A percentile compares a stretch with the other conserved stretches of the same genome.
phyloP scores from a whole-genome alignment of 1,284 basidiomycete genomes.

The Gomphus bonarii region DNA sequence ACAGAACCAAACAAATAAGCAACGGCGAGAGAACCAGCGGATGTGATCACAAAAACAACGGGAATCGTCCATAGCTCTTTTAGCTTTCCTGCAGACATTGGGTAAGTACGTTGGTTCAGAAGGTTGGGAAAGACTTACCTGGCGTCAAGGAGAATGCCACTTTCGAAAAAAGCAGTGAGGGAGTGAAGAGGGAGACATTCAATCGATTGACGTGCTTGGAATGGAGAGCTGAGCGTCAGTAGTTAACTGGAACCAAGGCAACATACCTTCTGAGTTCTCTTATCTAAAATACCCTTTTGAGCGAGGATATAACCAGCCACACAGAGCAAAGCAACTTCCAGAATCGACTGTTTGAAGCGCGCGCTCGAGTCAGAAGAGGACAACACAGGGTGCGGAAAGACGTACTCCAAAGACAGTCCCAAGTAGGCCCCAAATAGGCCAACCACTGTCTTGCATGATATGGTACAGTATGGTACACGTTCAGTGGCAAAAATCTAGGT shows the following conservation, averaged over 20 bases:
- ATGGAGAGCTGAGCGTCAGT: background rate
- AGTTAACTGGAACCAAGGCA: conserved; percentile 2
- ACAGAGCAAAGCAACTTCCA: conserved; percentile 84
- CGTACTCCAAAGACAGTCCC: conserved; percentile 45
- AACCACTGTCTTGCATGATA: background rate
- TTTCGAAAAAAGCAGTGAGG: conserved; percentile 87
- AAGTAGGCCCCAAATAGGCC: conserved; percentile 22
- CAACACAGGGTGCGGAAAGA: background rate
- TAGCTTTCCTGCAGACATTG: conserved; percentile 47
- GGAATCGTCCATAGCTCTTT: conserved; percentile 90
- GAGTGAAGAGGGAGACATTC: conserved; percentile 87
- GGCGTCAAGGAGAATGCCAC: conserved; percentile 76
- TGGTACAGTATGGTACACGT: background rate
- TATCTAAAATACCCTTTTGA: conserved; percentile 72
- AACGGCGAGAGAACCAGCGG: conserved; percentile 48
- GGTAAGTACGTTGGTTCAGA: background rate
- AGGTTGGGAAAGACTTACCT: conserved; percentile 27
- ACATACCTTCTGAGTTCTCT: conserved; percentile 75
- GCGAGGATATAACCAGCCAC: conserved; percentile 81
- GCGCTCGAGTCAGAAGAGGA: background rate
- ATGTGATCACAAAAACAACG: conserved; percentile 68
- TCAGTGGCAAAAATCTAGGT: no score
- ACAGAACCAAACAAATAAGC: conserved; percentile 39
- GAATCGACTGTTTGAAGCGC: conserved; percentile 54
- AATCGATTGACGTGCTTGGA: conserved; percentile 45